Percentiles rank a stretch among this genome's conserved stretches.
These are phyloP conservation scores for Apiospora malaysiana DNA, from an alignment of 2,329 filamentous ascomycete genomes.

Conservation along the genomic window DNA sequence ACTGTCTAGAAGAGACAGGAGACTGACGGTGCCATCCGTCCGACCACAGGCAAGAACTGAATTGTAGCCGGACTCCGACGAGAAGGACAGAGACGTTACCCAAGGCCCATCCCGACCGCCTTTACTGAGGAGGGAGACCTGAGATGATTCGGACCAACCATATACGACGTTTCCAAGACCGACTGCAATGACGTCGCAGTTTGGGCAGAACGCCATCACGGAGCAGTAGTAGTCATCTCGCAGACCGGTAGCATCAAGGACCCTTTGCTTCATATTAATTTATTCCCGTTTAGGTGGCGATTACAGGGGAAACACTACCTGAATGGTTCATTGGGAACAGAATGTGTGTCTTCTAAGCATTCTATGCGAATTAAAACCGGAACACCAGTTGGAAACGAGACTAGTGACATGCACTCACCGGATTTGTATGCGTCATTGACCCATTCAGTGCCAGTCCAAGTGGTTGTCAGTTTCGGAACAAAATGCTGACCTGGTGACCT, in stretches of 20 bases:
- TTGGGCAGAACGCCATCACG: slow-evolving; percentile 81
- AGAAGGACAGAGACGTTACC: slow-evolving; percentile 90
- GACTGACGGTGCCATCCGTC: slow-evolving; percentile 74
- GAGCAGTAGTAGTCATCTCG: slow-evolving; percentile 97
- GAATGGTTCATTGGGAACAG: slow-evolving; percentile 76
- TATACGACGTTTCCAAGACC: slow-evolving; percentile 82
- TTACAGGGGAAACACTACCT: slow-evolving; percentile 59
- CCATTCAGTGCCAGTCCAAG: slow-evolving; percentile 52
- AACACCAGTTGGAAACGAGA: too few relatives aligned
- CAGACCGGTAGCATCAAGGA: slow-evolving; percentile 87
- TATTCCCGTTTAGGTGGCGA: background rate
- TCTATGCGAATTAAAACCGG: slow-evolving; percentile 23
- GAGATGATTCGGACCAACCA: slow-evolving; percentile 81
- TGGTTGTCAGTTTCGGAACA: slow-evolving; percentile 40
- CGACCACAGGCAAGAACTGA: slow-evolving; percentile 86
- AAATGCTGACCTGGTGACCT: slow-evolving; percentile 35
- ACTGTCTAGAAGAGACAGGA: slow-evolving; percentile 72
- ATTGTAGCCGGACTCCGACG: slow-evolving; percentile 75
- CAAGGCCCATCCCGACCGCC: slow-evolving; percentile 56
- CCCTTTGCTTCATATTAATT: slow-evolving; percentile 54
- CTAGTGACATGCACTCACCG: slow-evolving; percentile 9
- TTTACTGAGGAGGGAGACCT: slow-evolving; percentile 63
- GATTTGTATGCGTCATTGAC: slow-evolving; percentile 33
- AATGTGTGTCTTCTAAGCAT: slow-evolving; percentile 41
- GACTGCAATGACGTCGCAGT: slow-evolving; percentile 78